These are phyloP conservation scores for Dimargaris verticillata DNA, from an alignment of 192 early-diverging fungal genomes.

Conservation along the genomic window DNA sequence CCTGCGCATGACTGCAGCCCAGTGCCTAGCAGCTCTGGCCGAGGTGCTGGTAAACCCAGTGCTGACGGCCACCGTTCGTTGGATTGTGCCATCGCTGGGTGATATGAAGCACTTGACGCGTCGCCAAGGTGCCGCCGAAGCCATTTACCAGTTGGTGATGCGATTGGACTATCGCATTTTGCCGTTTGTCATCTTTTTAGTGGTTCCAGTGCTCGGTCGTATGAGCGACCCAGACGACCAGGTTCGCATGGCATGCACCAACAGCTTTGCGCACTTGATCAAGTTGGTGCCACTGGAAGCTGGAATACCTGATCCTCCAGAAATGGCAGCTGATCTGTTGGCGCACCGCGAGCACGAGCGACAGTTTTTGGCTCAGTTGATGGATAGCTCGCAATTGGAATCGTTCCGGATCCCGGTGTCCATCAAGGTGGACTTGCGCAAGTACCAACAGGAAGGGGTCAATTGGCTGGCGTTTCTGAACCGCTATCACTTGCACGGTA, in stretches of 20 bases:
- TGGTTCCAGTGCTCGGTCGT: slow-evolving; percentile 86
- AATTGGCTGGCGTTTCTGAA: slow-evolving; percentile 97
- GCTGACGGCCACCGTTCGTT: slow-evolving; percentile 67
- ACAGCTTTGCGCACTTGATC: slow-evolving; percentile 88
- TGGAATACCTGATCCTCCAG: slow-evolving; percentile 87
- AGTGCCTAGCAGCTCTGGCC: slow-evolving; percentile 57
- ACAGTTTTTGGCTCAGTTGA: slow-evolving; percentile 81
- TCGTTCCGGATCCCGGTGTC: slow-evolving; percentile 69
- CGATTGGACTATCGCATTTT: slow-evolving; percentile 63
- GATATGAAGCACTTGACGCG: slow-evolving; percentile 44
- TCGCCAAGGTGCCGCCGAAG: slow-evolving; percentile 81
- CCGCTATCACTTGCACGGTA: slow-evolving; percentile 90
- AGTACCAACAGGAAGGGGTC: slow-evolving; percentile 97
- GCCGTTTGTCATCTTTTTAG: slow-evolving; percentile 94
- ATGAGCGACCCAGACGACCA: slow-evolving; percentile 92
- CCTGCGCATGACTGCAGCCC: slow-evolving; percentile 62
- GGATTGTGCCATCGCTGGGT: slow-evolving; percentile 58
- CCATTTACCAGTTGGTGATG: slow-evolving; percentile 64
- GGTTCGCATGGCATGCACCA: slow-evolving; percentile 77
- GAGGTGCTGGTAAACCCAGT: slow-evolving; percentile 44
- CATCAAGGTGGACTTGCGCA: slow-evolving; percentile 84
- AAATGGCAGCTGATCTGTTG: slow-evolving; percentile 60
- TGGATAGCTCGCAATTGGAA: slow-evolving; percentile 77
- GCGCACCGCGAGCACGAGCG: slow-evolving; percentile 76
- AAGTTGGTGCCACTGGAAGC: slow-evolving; percentile 89